phyloP scores from a whole-genome alignment of 768 basidiomycete species.

The Phylloporus scabripes region DNA sequence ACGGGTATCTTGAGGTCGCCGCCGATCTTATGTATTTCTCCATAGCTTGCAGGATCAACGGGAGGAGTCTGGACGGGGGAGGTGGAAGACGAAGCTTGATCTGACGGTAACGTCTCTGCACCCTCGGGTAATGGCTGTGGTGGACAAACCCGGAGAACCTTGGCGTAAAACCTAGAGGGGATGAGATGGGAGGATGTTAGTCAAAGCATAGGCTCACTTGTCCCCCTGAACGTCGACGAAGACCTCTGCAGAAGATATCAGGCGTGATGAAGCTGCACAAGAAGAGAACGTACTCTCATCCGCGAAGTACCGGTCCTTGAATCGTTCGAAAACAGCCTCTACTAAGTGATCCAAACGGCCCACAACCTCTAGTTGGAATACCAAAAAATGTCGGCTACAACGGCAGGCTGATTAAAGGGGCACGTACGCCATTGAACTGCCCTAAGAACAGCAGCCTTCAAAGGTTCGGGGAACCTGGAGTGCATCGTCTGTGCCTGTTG shows the following conservation, averaged over 20 bases:
- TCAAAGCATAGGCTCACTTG: conserved; percentile 50
- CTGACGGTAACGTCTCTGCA: conserved; percentile 30
- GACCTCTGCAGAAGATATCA: conserved; percentile 50
- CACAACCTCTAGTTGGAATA: conserved; percentile 71
- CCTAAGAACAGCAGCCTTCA: conserved; percentile 87
- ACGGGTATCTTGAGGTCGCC: conserved; percentile 71
- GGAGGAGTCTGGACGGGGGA: conserved; percentile 39
- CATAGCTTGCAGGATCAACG: conserved; percentile 45
- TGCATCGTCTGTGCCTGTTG: conserved; percentile 88
- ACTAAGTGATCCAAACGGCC: conserved; percentile 93
- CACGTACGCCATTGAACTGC: conserved; percentile 96
- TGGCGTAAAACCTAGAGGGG: conserved; percentile 66
- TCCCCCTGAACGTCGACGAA: conserved; percentile 83
- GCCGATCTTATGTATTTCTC: conserved; percentile 61
- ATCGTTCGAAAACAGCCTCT: conserved; percentile 92
- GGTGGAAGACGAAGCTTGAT: conserved; percentile 38
- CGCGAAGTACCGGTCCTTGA: conserved; percentile 91
- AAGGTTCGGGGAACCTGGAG: conserved; percentile 83
- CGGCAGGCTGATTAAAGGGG: conserved; percentile 18
- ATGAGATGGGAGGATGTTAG: conserved; percentile 13
- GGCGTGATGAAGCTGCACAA: conserved; percentile 6
- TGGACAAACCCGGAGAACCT: conserved; percentile 72
- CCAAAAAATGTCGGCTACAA: conserved; percentile 9
- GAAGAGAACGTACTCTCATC: conserved; percentile 69
- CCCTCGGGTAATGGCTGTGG: conserved; percentile 46